Conservation (phyloP, 192 early-diverging fungal genomes). For the Blastocladiella britannica region DNA sequence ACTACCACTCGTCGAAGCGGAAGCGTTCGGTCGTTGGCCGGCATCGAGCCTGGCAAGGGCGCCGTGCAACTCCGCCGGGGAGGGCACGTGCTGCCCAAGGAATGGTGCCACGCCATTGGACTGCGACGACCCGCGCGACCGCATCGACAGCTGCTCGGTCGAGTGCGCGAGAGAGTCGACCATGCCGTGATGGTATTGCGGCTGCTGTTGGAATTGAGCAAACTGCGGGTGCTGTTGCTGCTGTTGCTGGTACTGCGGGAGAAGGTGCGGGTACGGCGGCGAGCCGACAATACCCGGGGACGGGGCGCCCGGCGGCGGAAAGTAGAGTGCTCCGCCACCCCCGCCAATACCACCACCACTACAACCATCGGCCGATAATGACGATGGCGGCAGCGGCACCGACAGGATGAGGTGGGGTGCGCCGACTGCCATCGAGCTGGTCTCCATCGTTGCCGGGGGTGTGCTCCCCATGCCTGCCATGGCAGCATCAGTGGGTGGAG, state of each 20-base stretch:
- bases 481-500: not conserved
- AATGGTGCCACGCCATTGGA: not conserved
- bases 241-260: not conserved
- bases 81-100: not conserved
- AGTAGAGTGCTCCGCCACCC: not conserved
- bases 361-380: not conserved
- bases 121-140: no score
- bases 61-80: not conserved
- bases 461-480: no score
- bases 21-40: no score
- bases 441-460: no score
- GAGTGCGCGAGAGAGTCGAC: not conserved
- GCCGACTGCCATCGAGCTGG: no score
- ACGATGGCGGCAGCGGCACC: not conserved
- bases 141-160: not conserved
- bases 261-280: not conserved
- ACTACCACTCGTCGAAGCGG: no score
- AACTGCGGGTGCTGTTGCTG: not conserved
- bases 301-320: not conserved
- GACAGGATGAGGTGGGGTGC: no score
- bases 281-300: not conserved
- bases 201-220: not conserved
- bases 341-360: not conserved
- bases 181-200: not conserved
- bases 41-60: not conserved